Evolutionary conservation across 1,284 basidiomycete species (phyloP).

Genomic region (Ceratobasidium sp.): DNA sequence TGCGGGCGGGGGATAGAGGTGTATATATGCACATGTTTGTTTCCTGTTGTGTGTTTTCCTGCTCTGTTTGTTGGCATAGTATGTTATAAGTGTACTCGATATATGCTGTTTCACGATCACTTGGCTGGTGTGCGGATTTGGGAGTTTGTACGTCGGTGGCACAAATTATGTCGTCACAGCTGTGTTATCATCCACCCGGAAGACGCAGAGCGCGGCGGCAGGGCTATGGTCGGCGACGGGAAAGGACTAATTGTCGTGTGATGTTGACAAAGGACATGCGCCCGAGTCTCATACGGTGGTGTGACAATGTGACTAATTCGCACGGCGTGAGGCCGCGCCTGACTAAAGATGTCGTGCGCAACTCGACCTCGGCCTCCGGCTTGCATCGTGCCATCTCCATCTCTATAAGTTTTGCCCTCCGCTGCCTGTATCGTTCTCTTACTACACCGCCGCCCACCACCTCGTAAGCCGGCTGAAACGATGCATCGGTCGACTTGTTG

Average conservation of each 20-base stretch:
- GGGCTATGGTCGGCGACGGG: background rate
- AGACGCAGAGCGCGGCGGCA: background rate
- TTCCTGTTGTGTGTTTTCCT: slow-evolving; percentile 11
- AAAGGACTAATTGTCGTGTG: background rate
- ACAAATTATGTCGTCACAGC: background rate
- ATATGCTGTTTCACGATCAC: background rate
- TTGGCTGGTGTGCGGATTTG: background rate
- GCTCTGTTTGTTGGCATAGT: slow-evolving; percentile 41
- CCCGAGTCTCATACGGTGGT: background rate
- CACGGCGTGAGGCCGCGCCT: slow-evolving; percentile 9
- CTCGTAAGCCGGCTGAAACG: background rate
- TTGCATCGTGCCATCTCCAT: slow-evolving; percentile 29
- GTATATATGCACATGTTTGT: slow-evolving; percentile 27
- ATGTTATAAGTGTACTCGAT: slow-evolving; percentile 43
- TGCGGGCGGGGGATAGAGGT: slow-evolving; percentile 28
- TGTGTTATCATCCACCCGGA: background rate
- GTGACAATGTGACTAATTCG: slow-evolving; percentile 3
- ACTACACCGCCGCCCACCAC: slow-evolving; percentile 8
- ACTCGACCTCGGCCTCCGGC: slow-evolving; percentile 23
- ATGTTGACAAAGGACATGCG: background rate
- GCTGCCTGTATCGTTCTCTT: background rate
- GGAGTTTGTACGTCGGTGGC: slow-evolving; percentile 10
- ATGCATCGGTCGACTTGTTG: slow-evolving; percentile 34
- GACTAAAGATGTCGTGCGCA: background rate
- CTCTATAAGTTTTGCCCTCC: slow-evolving; percentile 31